A percentile compares a stretch with the other conserved stretches of the same genome.
phyloP scores from a whole-genome alignment of 129 eudicot genomes.

The Oenanthe sinensis region DNA sequence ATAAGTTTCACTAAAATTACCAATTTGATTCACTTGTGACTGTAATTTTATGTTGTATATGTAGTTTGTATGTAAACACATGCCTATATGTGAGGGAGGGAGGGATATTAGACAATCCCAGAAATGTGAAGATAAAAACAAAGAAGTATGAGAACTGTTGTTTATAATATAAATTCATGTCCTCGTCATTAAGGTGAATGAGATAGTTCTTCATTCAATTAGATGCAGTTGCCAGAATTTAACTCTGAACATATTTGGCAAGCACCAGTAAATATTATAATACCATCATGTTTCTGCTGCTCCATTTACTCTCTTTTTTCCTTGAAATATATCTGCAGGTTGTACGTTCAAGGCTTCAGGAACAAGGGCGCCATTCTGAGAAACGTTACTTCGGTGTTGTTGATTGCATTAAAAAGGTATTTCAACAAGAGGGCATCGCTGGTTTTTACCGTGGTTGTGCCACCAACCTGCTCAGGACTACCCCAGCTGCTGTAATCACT shows the following conservation, averaged over 20 bases:
- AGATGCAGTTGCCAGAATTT: not conserved
- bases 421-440: slow-evolving; percentile 57
- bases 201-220: not conserved
- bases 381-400: slow-evolving; percentile 66
- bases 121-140: not conserved
- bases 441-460: slow-evolving; percentile 99
- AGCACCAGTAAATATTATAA: not conserved
- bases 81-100: not conserved
- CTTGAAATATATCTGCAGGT: slow-evolving; percentile 37
- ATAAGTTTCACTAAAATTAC: not conserved
- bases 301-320: not conserved
- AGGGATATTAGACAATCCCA: not conserved
- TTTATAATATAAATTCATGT: not conserved
- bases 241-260: not conserved
- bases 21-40: not conserved
- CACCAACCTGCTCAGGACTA: slow-evolving; percentile 74
- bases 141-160: not conserved
- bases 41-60: not conserved
- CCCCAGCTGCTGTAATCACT: slow-evolving; percentile 95
- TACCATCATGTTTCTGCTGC: not conserved
- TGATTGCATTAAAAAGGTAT: slow-evolving; percentile 80
- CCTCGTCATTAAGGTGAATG: not conserved
- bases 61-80: not conserved
- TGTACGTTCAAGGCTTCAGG: slow-evolving; percentile 90
- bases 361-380: slow-evolving; percentile 95